Base-by-base conservation (phyloP, 2,329 filamentous ascomycete species). In the Grosmannia huntii region DNA sequence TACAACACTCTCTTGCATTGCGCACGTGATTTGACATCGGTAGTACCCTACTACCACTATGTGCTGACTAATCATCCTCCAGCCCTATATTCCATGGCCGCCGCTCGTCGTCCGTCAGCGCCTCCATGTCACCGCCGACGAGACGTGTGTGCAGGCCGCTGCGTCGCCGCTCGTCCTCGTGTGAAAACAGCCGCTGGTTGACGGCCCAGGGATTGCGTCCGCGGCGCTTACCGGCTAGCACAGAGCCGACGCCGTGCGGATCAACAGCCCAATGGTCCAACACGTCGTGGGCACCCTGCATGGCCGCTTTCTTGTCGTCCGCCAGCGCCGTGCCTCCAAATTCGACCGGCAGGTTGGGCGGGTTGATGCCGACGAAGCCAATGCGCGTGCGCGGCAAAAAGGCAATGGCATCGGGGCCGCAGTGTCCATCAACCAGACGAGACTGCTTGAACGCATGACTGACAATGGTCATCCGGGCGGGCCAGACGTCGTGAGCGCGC, bases 391-490 rank as follows among this genome's bases (percentile, higher is more conserved):
- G 59, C 0, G 78, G 57, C n/a, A 46, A 9, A 56, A 80, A 82
- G 0, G 76, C 75, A n/a, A 89, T 72, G 16, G 85, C 84, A 6
- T 69, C 71, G 0, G 62, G 62, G 1, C 60, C 62, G 63, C 84
- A 82, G 71, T 90, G 87, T 3, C 79, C 75, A 33, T 84, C 76
- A 55, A 85, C 69, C 27, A 89, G 80, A 1, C 87, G 76, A 10
- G 71, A 67, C 19, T 75, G 73, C 69, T 90, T 90, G 70, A 90
- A 90, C 6, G 71, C 80, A 66, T 89, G 85, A 63, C 83, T 85
- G 48, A 90, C 73, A 23, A 90, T 73, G 21, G 81, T 86, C 19
- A 90, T 66, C 5, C 69, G 72, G 1, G 57, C 55, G 0, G 86
- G 86, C 76, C 84, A 89, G 7, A 64, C 65, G 44, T 67, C 61